A percentile compares a stretch with the other conserved stretches of the same genome.
Evolutionary conservation across 306 rosid species (phyloP).

Genomic region (Trifolium subterraneum): DNA sequence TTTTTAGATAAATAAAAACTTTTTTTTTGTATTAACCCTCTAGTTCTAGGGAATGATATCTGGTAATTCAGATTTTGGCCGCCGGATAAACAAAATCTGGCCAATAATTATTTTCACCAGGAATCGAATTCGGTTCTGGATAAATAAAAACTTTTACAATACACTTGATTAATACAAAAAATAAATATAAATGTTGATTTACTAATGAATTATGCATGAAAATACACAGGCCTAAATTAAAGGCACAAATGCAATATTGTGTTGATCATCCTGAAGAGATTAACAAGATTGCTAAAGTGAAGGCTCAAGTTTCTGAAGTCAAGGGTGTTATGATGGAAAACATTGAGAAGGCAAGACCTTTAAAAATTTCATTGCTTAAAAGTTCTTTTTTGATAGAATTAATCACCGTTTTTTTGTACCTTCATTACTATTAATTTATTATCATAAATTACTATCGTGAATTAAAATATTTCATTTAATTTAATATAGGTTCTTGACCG

Average conservation of each 20-base stretch:
- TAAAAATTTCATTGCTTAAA: neutral
- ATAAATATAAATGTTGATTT: neutral
- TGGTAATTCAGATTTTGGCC: too few species aligned
- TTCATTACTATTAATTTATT: neutral
- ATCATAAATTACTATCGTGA: too few species aligned
- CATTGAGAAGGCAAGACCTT: slow-evolving; percentile 75
- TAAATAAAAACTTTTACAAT: too few species aligned
- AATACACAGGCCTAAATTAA: slow-evolving; percentile 70
- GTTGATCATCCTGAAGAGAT: slow-evolving; percentile 97
- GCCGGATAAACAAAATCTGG: too few species aligned
- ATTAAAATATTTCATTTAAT: neutral
- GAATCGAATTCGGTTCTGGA: too few species aligned
- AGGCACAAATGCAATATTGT: slow-evolving; percentile 94
- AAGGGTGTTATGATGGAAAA: slow-evolving; percentile 99
- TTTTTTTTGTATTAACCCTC: too few species aligned
- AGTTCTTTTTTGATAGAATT: neutral
- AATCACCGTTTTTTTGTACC: too few species aligned
- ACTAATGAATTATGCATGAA: neutral
- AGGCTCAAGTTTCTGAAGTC: slow-evolving; percentile 98
- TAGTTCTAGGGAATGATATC: too few species aligned
- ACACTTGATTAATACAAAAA: neutral
- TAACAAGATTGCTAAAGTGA: slow-evolving; percentile 93
- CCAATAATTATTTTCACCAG: too few species aligned
- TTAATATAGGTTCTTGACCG: slow-evolving; percentile 88
- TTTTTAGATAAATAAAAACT: too few species aligned